phyloP scores from a whole-genome alignment of 768 basidiomycete genomes.

The Russula griseocarnosa region DNA sequence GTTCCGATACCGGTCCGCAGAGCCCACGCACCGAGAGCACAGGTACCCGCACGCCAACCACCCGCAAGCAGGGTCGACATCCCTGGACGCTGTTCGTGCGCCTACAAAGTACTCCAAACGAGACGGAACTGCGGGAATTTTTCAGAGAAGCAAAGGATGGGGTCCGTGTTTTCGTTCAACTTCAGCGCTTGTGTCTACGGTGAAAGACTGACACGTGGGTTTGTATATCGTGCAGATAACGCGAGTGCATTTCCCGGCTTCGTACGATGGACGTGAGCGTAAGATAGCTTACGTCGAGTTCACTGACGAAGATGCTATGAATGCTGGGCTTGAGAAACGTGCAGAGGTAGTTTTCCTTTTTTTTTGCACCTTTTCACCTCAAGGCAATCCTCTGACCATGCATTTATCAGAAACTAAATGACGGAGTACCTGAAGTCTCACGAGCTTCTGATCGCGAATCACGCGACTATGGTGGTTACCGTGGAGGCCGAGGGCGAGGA shows the following conservation, averaged over 20 bases:
- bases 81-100: slow-evolving; percentile 88
- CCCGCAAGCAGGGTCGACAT: slow-evolving; percentile 56
- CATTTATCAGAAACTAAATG: slow-evolving; percentile 60
- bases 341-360: slow-evolving; percentile 59
- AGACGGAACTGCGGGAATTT: slow-evolving; percentile 69
- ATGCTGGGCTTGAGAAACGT: slow-evolving; percentile 69
- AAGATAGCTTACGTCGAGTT: slow-evolving; percentile 86
- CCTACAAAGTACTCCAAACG: slow-evolving; percentile 49
- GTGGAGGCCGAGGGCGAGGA: slow-evolving; percentile 52
- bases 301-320: slow-evolving; percentile 83
- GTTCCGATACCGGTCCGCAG: slow-evolving; percentile 42
- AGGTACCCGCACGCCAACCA: slow-evolving; percentile 70
- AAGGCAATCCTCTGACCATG: slow-evolving; percentile 20
- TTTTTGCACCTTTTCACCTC: not conserved
- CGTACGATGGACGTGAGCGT: slow-evolving; percentile 45
- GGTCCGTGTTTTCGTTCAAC: slow-evolving; percentile 41
- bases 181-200: not conserved
- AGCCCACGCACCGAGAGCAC: slow-evolving; percentile 46
- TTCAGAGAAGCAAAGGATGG: slow-evolving; percentile 67
- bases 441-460: slow-evolving; percentile 53
- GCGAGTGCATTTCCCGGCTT: slow-evolving; percentile 55
- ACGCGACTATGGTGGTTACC: slow-evolving; percentile 30
- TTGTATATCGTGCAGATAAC: slow-evolving; percentile 49
- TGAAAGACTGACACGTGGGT: slow-evolving; percentile 3
- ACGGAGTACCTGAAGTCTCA: slow-evolving; percentile 59